Evolutionary conservation across 1,139 yeast genomes (phyloP), one percentile per base, ranked within the genome.

Genomic region (Tardiomyces blankii): DNA sequence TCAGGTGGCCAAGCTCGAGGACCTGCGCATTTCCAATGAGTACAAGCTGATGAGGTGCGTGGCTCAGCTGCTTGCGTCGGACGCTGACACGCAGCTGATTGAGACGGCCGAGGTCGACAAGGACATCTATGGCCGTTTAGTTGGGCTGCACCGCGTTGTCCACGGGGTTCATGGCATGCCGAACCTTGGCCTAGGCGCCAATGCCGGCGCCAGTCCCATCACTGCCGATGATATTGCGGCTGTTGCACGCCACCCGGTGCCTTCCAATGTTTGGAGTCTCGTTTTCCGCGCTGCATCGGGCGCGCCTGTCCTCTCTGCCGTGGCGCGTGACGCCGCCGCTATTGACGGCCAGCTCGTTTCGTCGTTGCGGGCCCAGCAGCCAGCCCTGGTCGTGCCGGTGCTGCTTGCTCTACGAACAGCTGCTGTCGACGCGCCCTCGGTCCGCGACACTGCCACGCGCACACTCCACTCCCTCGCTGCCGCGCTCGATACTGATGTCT

Each of bases 1-100:
- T 13, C 54, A 51, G 23, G 57, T 53, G 13, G 51, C 54, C n/a
- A 56, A 57, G 42, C 55, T 64, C 38, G 68, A 64, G 47, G 66
- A 64, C 51, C 55, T 64, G 42, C 57, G 65, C 23, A 59, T 60
- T 8, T 57, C 66, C 11, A 60, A 54, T 42, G 64, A 64, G 47
- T 65, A 64, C 52, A 55, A 54, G 44, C 53, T 62, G 30, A 44
- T 65, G 42, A 51, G 68, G 4, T 56, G 61, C 16, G 46, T 62
- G 18, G 56, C 71, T 9, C 67, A 64, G 47, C 48, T 57, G 11
- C 40, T 58, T 19, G 42, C 50, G 11, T 48, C 53, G n/a, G 38
- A 43, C 18, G 40, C 40, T 16, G 47, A 48, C 27, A 48, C 51
- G 3, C 54, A 53, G 40, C 52, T 54, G 46, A 44, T 58, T 28